phyloP scores from a whole-genome alignment of 2,329 filamentous ascomycete species.

The Graphiopsis chlorocephala region DNA sequence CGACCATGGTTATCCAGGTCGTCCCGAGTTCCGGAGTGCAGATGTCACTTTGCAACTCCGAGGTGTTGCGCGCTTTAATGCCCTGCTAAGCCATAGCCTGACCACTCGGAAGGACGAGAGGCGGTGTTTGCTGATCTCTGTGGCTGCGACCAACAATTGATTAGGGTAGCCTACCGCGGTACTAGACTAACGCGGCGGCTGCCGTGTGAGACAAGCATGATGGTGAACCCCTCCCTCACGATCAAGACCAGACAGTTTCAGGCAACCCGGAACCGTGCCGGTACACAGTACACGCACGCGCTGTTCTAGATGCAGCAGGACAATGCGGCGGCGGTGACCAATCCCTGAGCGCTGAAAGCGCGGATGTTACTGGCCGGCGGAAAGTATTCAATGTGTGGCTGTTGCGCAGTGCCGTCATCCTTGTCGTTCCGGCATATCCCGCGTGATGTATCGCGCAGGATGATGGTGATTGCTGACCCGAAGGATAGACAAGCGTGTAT shows the following conservation, averaged over 20 bases:
- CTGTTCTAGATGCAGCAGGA: constrained; percentile 13
- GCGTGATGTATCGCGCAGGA: constrained; percentile 9
- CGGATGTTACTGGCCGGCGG: constrained; percentile 7
- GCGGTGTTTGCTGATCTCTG: constrained; percentile 2
- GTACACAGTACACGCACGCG: constrained; percentile 4
- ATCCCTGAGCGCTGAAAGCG: neutral
- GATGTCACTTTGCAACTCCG: neutral
- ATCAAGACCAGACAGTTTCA: constrained; percentile 6
- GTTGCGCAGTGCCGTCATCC: constrained; percentile 11
- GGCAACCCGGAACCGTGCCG: constrained; percentile 7
- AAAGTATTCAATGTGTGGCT: neutral
- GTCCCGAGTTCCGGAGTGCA: neutral
- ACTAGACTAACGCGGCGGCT: constrained; percentile 1
- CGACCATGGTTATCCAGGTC: neutral
- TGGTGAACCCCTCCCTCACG: constrained; percentile 8
- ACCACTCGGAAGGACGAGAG: constrained; percentile 3
- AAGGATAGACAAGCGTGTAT: neutral
- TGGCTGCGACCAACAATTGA: neutral
- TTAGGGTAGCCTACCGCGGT: constrained; percentile 6
- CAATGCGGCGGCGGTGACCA: neutral
- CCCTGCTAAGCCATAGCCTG: neutral
- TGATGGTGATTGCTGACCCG: constrained; percentile 1
- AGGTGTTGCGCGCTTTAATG: neutral
- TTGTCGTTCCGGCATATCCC: constrained; percentile 7
- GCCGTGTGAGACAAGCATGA: constrained; percentile 10